phyloP scores from a whole-genome alignment of 2,329 filamentous ascomycete genomes.

The Pseudopyrenochaeta lycopersici region DNA sequence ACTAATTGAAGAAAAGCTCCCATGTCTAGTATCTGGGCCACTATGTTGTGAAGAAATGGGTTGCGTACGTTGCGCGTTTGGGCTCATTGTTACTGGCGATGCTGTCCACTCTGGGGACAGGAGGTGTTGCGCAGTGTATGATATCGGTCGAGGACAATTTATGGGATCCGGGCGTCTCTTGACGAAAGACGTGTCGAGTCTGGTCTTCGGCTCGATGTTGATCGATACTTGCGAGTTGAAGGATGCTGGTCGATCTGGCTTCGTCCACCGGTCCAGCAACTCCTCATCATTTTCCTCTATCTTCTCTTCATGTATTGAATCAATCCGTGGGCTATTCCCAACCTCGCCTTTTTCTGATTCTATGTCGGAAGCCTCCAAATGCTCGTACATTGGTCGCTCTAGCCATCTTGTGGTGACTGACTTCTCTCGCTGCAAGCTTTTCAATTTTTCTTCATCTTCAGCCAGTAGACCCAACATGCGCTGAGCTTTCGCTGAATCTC shows the following conservation, averaged over 20 bases:
- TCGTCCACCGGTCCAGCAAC: slow-evolving; percentile 26
- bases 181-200: slow-evolving; percentile 23
- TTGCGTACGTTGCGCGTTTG: slow-evolving; percentile 21
- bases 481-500: slow-evolving; percentile 37
- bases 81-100: slow-evolving; percentile 27
- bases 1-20: slow-evolving; percentile 25
- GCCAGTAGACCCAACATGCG: slow-evolving; percentile 36
- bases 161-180: slow-evolving; percentile 24
- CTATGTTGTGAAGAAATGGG: slow-evolving; percentile 22
- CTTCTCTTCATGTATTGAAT: background rate
- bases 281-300: slow-evolving; percentile 15
- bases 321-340: background rate
- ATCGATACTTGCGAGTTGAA: slow-evolving; percentile 24
- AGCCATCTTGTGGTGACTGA: slow-evolving; percentile 39
- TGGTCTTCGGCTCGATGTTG: slow-evolving; percentile 17
- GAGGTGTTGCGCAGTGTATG: slow-evolving; percentile 30
- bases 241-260: slow-evolving; percentile 26
- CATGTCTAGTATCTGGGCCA: slow-evolving; percentile 14
- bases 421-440: slow-evolving; percentile 28
- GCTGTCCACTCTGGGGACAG: slow-evolving; percentile 33
- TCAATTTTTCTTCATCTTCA: slow-evolving; percentile 28
- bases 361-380: slow-evolving; percentile 24
- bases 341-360: slow-evolving; percentile 17
- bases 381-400: slow-evolving; percentile 34
- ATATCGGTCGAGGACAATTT: slow-evolving; percentile 23